Conservation (phyloP, 164 flowering plant species). For the Nymphaea colorata region DNA sequence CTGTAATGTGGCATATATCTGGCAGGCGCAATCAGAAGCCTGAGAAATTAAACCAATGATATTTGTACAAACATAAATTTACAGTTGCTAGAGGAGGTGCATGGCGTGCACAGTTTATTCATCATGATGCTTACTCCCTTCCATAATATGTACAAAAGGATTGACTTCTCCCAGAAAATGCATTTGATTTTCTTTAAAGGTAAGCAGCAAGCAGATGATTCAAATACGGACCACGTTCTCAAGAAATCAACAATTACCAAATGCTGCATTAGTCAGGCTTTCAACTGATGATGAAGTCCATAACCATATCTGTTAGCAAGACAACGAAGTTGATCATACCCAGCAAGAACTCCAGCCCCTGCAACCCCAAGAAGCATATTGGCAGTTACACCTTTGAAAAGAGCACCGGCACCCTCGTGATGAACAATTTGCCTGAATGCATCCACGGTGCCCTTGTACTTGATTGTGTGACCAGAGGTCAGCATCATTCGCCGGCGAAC, state of each 20-base stretch:
- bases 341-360: conserved; percentile 94
- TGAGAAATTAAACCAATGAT: too few relatives aligned
- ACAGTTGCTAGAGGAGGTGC: too few relatives aligned
- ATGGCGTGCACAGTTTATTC: too few relatives aligned
- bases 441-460: conserved; percentile 56
- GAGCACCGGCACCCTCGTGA: conserved; percentile 61
- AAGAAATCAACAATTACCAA: too few relatives aligned
- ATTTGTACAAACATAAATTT: too few relatives aligned
- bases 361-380: conserved; percentile 92
- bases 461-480: conserved; percentile 81
- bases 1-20: too few relatives aligned
- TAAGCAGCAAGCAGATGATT: too few relatives aligned
- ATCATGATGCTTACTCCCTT: too few relatives aligned
- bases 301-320: conserved; percentile 37
- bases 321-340: conserved; percentile 69
- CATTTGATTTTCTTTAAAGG: too few relatives aligned
- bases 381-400: conserved; percentile 77
- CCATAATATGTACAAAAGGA: background rate
- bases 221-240: too few relatives aligned
- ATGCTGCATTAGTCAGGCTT: background rate
- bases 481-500: conserved; percentile 93
- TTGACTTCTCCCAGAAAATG: too few relatives aligned
- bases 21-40: too few relatives aligned
- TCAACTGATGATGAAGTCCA: conserved; percentile 23
- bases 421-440: conserved; percentile 65